Conservation (phyloP, 345 rosid genomes). For the Eucalyptus rudis region DNA sequence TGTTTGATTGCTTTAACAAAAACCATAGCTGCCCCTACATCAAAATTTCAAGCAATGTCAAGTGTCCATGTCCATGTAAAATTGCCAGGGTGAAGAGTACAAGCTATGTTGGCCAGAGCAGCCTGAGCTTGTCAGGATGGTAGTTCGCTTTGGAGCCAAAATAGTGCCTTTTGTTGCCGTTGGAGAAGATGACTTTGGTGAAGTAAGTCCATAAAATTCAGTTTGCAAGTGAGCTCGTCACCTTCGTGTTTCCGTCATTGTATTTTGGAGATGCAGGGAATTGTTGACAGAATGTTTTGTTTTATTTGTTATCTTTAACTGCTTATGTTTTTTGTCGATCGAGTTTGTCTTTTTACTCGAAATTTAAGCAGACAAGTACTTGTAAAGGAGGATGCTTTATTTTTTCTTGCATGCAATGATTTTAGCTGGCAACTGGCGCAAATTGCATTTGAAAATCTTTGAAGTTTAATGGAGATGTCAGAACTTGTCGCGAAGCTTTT, state of each 20-base stretch:
- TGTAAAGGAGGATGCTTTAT: neutral
- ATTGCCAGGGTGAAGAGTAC: constrained; percentile 64
- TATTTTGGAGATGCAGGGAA: too few species aligned
- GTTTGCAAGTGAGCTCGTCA: neutral
- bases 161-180: constrained; percentile 69
- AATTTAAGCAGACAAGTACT: neutral
- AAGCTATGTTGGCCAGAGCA: constrained; percentile 71
- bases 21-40: neutral
- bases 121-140: constrained; percentile 77
- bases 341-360: neutral
- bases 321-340: neutral
- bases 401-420: neutral
- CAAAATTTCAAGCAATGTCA: neutral
- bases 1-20: neutral
- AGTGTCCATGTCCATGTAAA: neutral
- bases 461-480: neutral
- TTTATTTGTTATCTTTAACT: neutral
- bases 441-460: neutral
- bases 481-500: neutral
- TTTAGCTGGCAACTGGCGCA: neutral
- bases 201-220: constrained; percentile 17
- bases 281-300: neutral
- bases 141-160: constrained; percentile 71
- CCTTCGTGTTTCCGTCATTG: neutral
- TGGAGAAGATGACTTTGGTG: constrained; percentile 61